Percentiles rank a stretch among this genome's conserved stretches.
Conservation (phyloP, 2,329 filamentous ascomycete genomes). For the Chaetomium olivaceum region DNA sequence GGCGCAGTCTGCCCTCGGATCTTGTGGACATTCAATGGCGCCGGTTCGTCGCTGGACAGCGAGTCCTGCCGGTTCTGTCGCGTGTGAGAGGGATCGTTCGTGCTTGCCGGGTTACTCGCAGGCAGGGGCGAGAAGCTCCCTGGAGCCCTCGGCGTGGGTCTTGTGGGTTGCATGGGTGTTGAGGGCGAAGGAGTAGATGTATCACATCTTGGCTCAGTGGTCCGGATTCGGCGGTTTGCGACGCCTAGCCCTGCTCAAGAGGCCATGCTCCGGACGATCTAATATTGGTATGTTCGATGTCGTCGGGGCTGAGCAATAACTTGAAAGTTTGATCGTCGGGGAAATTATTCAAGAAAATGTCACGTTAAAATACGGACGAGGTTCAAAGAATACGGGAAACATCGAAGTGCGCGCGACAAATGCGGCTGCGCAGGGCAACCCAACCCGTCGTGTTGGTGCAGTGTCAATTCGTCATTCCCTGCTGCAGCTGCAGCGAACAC, state of each 20-base stretch:
- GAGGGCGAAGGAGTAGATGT: conserved; percentile 29
- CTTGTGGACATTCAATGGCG: conserved; percentile 49
- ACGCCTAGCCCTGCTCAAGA: conserved; percentile 7
- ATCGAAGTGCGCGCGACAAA: neutral
- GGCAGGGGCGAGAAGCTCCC: conserved; percentile 60
- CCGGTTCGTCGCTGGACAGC: conserved; percentile 47
- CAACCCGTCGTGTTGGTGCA: neutral
- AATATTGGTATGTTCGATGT: neutral
- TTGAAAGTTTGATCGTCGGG: neutral
- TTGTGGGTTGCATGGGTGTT: conserved; percentile 49
- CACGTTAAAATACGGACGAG: neutral
- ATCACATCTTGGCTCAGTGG: conserved; percentile 46
- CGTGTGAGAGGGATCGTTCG: conserved; percentile 38
- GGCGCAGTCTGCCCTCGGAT: conserved; percentile 41
- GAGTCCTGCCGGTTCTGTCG: conserved; percentile 48
- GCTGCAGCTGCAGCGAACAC: conserved; percentile 13
- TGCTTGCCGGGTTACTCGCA: conserved; percentile 33
- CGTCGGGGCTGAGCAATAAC: neutral
- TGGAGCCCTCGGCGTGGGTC: conserved; percentile 51
- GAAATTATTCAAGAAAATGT: neutral
- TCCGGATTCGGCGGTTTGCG: conserved; percentile 9
- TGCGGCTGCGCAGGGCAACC: conserved; percentile 4
- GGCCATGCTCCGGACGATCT: neutral
- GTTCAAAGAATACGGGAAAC: neutral
- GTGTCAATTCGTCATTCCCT: conserved; percentile 3